phyloP scores from a whole-genome alignment of 2,329 filamentous ascomycete species.

The Phialemonium atrogriseum region DNA sequence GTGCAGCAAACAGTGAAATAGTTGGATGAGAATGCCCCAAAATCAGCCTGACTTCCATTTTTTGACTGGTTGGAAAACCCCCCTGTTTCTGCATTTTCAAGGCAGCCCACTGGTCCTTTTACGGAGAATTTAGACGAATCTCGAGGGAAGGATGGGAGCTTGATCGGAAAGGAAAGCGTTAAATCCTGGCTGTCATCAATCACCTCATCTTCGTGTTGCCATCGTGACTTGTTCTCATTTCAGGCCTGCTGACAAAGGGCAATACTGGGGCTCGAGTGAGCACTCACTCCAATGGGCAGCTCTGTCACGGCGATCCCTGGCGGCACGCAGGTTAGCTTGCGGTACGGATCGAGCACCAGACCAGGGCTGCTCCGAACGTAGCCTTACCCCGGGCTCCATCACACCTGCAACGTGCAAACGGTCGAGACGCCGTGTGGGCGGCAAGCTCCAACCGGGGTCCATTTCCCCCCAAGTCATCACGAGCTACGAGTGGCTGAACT shows the following conservation, averaged over 20 bases:
- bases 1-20: not conserved
- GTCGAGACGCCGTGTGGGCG: no score
- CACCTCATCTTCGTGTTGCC: not conserved
- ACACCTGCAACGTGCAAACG: no score
- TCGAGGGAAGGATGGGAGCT: not conserved
- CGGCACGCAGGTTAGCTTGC: not conserved
- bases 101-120: conserved; percentile 1
- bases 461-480: not conserved
- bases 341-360: not conserved
- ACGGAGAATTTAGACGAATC: conserved; percentile 3
- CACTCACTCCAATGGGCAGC: conserved; percentile 2
- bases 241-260: no score
- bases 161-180: not conserved
- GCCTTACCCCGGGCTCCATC: not conserved
- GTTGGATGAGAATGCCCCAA: conserved; percentile 1
- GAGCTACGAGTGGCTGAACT: not conserved
- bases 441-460: not conserved
- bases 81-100: not conserved
- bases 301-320: not conserved
- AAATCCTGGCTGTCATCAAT: not conserved
- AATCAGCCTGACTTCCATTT: not conserved
- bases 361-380: conserved; percentile 1
- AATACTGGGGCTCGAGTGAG: conserved; percentile 1
- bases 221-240: no score
- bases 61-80: conserved; percentile 1